Evolutionary conservation across 2,329 filamentous ascomycete genomes (phyloP), one percentile per base, ranked within the genome.

Genomic region (Albophoma yamanashiensis): DNA sequence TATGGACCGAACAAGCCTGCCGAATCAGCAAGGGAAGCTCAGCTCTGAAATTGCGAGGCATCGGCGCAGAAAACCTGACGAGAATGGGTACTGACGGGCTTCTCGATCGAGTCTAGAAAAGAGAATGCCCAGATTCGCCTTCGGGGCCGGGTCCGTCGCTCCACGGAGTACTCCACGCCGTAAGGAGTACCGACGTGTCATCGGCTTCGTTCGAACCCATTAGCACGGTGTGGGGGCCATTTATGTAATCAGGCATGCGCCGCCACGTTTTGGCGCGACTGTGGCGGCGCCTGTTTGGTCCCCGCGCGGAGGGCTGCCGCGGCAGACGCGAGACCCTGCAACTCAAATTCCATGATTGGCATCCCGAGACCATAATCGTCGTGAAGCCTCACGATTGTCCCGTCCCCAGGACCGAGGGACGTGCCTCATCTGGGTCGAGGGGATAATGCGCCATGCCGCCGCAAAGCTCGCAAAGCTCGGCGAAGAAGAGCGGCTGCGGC

Each of bases 401-500:
- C 45, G 15, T 11, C 15, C 47, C 47, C 15, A 52, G 20, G 11
- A 38, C 50, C 4, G 7, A 55, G 39, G 39, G 56, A 22, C 40
- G 12, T 39, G 17, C 17, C 47, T 6, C 20, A 7, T 34, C 27
- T 36, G 11, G 31, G 6, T 38, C 20, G 6, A 38, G 31, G 31
- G 47, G 20, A 55, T 31, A 52, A 34, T 9, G 17, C 47, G 22
- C 40, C 52, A 63, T 64, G 63, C 57, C 71, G 63, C 64, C 68
- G 20, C 64, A 69, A 60, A 65, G 60, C 15, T 39, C 68, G 20
- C 64, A 69, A 60, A 65, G 60, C 15, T 39, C 38, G 14, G 69
- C 65, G 60, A 73, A 56, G 14, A 61, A 58, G 40, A 38, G 22
- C 15, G 20, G 15, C 12, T 17, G 55, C 50, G 25, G 43, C 22